These are phyloP conservation scores for Quercus phellos DNA, from an alignment of 331 rosid species.

Conservation along the genomic window DNA sequence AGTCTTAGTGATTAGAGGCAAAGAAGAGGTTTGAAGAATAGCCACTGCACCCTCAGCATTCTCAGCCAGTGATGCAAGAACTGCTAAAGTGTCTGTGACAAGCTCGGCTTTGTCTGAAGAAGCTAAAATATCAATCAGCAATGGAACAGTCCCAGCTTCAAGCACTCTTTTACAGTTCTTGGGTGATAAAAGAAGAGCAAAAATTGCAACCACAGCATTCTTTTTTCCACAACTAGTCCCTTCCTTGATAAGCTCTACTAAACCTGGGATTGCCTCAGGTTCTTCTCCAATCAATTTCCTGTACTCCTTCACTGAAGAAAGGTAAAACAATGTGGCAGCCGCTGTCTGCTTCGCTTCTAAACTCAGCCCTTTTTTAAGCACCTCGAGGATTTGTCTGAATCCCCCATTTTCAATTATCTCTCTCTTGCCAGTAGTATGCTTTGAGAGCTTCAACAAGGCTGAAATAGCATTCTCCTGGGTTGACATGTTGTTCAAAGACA, in stretches of 20 bases:
- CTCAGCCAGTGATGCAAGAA: constrained; percentile 54
- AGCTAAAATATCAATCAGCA: constrained; percentile 35
- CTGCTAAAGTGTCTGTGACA: constrained; percentile 43
- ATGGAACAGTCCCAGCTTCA: constrained; percentile 44
- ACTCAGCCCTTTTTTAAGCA: constrained; percentile 44
- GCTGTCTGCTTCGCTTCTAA: constrained; percentile 57
- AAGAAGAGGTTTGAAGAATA: constrained; percentile 27
- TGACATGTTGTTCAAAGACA: constrained; percentile 17
- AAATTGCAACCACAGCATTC: constrained; percentile 66
- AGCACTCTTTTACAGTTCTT: constrained; percentile 44
- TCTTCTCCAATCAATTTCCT: constrained; percentile 56
- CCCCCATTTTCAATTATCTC: constrained; percentile 44
- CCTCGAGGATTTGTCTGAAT: constrained; percentile 28
- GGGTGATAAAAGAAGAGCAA: constrained; percentile 49
- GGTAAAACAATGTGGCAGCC: constrained; percentile 61
- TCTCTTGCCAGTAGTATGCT: constrained; percentile 47
- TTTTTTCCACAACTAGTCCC: constrained; percentile 66
- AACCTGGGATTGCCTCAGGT: constrained; percentile 40
- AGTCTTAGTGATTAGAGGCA: constrained; percentile 23
- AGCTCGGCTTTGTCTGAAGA: constrained; percentile 45
- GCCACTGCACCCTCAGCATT: constrained; percentile 44
- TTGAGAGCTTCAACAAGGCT: constrained; percentile 67
- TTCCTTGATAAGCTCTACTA: constrained; percentile 46
- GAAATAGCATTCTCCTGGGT: constrained; percentile 54
- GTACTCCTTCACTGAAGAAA: constrained; percentile 47